Percentiles rank a stretch among this genome's conserved stretches.
Evolutionary conservation across 805 yeast species (phyloP).

Genomic region (Teunomyces panamensis): DNA sequence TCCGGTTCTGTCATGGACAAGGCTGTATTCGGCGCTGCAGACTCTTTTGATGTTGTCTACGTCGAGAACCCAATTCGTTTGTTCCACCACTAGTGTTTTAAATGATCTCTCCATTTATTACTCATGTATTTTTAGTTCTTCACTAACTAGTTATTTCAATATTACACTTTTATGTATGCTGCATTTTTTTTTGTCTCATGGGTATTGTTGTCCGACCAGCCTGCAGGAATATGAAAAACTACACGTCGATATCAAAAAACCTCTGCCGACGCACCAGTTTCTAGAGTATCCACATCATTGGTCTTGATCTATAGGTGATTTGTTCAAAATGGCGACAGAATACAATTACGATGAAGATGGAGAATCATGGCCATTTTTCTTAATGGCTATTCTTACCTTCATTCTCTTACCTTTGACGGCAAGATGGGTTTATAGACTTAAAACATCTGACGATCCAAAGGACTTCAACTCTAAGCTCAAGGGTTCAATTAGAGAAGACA

Average conservation of each 20-base stretch:
- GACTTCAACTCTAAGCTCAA: constrained; percentile 21
- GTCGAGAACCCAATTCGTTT: constrained; percentile 96
- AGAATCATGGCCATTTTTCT: constrained; percentile 92
- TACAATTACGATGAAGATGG: constrained; percentile 85
- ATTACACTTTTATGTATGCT: neutral
- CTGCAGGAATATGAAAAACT: constrained; percentile 1
- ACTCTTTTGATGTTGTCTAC: constrained; percentile 82
- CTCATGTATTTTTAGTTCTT: constrained; percentile 10
- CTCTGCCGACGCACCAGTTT: neutral
- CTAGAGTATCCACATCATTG: neutral
- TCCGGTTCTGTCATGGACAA: constrained; percentile 97
- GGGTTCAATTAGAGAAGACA: constrained; percentile 32
- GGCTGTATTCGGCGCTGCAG: constrained; percentile 95
- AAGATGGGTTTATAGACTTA: constrained; percentile 18
- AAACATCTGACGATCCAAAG: constrained; percentile 15
- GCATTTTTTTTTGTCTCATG: neutral
- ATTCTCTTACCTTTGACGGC: constrained; percentile 65
- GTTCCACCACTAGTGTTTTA: constrained; percentile 78
- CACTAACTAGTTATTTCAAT: constrained; percentile 2
- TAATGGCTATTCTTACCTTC: constrained; percentile 66
- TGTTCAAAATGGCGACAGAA: constrained; percentile 38
- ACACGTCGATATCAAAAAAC: constrained; percentile 3
- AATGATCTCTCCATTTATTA: neutral
- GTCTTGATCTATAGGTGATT: neutral
- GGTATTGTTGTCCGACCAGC: neutral